Evolutionary conservation across 2,329 filamentous ascomycete species (phyloP), one percentile per base, ranked within the genome.

Genomic region (Penicillium occitanis): DNA sequence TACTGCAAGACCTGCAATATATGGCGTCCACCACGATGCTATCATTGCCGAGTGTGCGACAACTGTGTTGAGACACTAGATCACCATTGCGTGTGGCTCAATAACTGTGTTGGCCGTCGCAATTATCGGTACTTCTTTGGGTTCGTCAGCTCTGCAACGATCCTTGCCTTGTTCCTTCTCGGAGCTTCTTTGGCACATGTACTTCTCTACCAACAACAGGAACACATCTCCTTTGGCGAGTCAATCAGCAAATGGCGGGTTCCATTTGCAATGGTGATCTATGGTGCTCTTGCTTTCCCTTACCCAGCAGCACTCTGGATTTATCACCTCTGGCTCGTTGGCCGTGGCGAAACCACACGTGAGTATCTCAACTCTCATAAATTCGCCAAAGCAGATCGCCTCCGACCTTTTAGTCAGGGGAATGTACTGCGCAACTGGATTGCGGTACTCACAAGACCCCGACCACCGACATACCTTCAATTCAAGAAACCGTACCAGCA

Each of bases 61-160:
- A 97, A 96, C 77, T 99, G 95, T 77, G 87, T 99, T 67, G 95
- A 99, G 78, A 97, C 93, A 0, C 92, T 97, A 71, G 95, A 99
- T 74, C 95, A 99, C 75, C 95, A 99, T 79, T 99, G 95, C 74
- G 93, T 98, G 17, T 99, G 95, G 95, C 87, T 99, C 69, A 99
- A 99, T 81, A 99, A 99, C 77, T 99, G 95, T 73, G 90, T 99
- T 60, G 95, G 95, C 51, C 90, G 94, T 70, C 91, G 95, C 73
- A 99, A 99, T 80, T 99, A 99, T 80, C 92, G 95, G 69, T 98
- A 94, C 78, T 99, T 99, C 79, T 97, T 98, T 77, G 87, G 91
- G 11, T 99, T 97, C 78, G 89, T 99, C 70, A 88, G 87, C 63
- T 88, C 90, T 14, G 88, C 87, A n/a, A 92, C 92, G 0, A 70